Evolutionary conservation across 2,329 filamentous ascomycete genomes (phyloP), one percentile per base, ranked within the genome.

Genomic region (Colletotrichum shisoi): DNA sequence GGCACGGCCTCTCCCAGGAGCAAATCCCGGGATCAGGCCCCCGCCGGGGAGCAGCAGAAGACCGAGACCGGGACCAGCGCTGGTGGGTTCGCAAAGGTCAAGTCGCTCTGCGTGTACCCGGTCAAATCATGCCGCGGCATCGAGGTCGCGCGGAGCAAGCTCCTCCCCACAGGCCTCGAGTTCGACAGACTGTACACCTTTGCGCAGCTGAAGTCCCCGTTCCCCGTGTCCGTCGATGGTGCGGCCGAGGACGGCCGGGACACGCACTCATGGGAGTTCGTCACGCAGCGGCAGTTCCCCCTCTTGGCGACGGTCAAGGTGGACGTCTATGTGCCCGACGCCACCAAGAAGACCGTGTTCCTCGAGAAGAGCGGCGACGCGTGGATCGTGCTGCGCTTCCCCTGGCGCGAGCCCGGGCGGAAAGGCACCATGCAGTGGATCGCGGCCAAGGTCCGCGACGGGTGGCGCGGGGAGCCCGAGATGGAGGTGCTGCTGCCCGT

Each of bases 131-230:
- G 93, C 76, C 82, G 81, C 63, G 91, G 90, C 34, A 87, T 96
- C 62, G 92, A 95, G 78, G 78, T 97, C 53, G 79, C 85, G 58
- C 80, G 83, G 68, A 86, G 86, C 67, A 84, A 86, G 61, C 83
- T 95, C 17, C 78, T 92, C 52, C 80, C 86, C 6, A 87, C 86
- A 2, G 93, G 93, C 2, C 82, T 96, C 63, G 85, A 90, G 75
- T 91, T 90, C 76, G 93, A 97, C 78, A 87, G 93, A 6, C 86
- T 94, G 71, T 96, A 93, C 80, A 90, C 88, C 54, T 92, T 97
- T 75, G 93, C 91, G 1, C 90, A 94, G 76, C 81, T 85, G 68
- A 81, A 80, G 75, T 82, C 80, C 72, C 79, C 80, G 44, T 83
- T 83, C 67, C 80, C 82, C 3, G 77, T 79, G 19, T 67, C 74